Percentiles rank a stretch among this genome's conserved stretches.
These are phyloP conservation scores for Blastocystis sp. DNA, from an alignment of 352 stramenopile genomes.

Conservation along the genomic window DNA sequence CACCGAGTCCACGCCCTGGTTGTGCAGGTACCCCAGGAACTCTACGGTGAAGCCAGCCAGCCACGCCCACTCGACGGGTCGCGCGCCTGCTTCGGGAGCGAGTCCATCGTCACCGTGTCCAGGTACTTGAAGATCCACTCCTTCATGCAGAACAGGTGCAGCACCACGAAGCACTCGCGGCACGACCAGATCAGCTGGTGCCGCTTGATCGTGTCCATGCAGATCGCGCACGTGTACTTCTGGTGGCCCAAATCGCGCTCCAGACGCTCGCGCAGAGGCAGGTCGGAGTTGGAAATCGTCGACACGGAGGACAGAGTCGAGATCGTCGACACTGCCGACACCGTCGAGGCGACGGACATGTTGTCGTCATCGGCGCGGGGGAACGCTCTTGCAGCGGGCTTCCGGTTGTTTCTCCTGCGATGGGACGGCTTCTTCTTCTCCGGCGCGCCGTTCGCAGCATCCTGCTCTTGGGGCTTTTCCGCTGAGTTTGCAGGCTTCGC, in stretches of 20 bases:
- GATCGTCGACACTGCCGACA: constrained; percentile 14
- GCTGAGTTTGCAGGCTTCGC: neutral
- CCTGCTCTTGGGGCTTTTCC: neutral
- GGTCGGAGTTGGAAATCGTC: constrained; percentile 13
- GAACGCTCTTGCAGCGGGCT: neutral
- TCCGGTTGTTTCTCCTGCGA: neutral
- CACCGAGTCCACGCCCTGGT: constrained; percentile 15
- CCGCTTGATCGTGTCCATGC: constrained; percentile 46
- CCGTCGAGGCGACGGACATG: neutral
- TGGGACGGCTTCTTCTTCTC: neutral
- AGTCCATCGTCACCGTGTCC: constrained; percentile 33
- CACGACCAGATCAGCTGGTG: constrained; percentile 58
- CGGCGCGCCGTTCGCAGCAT: neutral
- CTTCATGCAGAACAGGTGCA: constrained; percentile 65
- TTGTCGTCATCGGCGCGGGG: neutral
- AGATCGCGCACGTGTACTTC: constrained; percentile 61
- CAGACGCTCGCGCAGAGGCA: constrained; percentile 48
- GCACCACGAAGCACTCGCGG: constrained; percentile 46
- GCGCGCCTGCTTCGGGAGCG: constrained; percentile 24
- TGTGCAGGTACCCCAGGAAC: constrained; percentile 53
- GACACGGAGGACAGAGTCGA: constrained; percentile 6
- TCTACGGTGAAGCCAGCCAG: neutral
- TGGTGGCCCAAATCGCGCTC: constrained; percentile 40
- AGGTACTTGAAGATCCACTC: constrained; percentile 66
- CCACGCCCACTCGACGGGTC: neutral